Evolutionary conservation across 768 basidiomycete genomes (phyloP).

Genomic region (Boletus tylopilopsis): DNA sequence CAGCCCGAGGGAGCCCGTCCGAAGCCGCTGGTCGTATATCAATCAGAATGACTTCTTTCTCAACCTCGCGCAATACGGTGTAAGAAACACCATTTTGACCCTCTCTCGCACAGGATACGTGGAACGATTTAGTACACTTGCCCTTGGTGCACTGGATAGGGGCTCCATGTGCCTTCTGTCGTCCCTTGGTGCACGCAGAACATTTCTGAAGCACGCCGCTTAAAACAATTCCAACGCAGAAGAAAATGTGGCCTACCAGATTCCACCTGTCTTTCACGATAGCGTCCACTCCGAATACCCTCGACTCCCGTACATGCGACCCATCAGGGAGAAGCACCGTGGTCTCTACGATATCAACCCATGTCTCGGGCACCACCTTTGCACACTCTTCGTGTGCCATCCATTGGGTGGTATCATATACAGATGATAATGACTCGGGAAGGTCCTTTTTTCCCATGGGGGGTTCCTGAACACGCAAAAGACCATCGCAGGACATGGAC

Average conservation of each 20-base stretch:
- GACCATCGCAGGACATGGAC: conserved; percentile 46
- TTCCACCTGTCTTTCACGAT: conserved; percentile 94
- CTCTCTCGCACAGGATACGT: conserved; percentile 82
- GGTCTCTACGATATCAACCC: conserved; percentile 70
- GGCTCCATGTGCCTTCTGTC: conserved; percentile 66
- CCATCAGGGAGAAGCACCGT: conserved; percentile 31
- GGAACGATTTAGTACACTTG: conserved; percentile 91
- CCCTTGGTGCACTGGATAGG: conserved; percentile 93
- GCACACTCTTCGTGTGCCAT: conserved; percentile 82
- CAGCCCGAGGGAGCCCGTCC: background rate
- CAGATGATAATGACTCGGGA: conserved; percentile 32
- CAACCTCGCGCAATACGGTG: conserved; percentile 59
- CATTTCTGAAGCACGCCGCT: conserved; percentile 69
- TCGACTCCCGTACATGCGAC: conserved; percentile 37
- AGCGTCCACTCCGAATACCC: conserved; percentile 81
- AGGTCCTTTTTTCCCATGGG: conserved; percentile 54
- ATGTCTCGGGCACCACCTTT: conserved; percentile 83
- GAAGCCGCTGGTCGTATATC: conserved; percentile 32
- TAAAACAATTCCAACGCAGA: background rate
- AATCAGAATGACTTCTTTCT: conserved; percentile 75
- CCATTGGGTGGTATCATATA: conserved; percentile 42
- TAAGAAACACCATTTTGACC: conserved; percentile 53
- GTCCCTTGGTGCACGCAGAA: conserved; percentile 69
- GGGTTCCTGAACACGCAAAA: conserved; percentile 67
- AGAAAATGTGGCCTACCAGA: conserved; percentile 51